These are phyloP conservation scores for Cercospora sp. DNA, from an alignment of 2,329 filamentous ascomycete species.

Conservation along the genomic window DNA sequence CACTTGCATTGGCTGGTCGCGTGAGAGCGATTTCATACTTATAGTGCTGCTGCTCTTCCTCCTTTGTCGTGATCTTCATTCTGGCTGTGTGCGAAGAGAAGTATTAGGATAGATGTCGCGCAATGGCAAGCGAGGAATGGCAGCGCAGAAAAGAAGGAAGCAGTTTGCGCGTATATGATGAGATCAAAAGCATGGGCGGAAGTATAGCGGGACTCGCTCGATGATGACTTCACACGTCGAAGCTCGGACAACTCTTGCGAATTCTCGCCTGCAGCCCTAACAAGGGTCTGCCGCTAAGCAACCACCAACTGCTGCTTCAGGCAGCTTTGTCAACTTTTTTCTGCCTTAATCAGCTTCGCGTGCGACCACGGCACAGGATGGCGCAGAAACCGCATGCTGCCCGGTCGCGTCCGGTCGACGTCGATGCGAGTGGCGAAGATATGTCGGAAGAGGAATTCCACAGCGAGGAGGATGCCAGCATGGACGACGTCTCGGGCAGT, in stretches of 20 bases:
- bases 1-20: constrained; percentile 7
- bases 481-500: constrained; percentile 28
- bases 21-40: constrained; percentile 47
- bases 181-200: constrained; percentile 13
- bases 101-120: background rate
- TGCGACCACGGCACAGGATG: background rate
- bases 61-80: constrained; percentile 95
- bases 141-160: background rate
- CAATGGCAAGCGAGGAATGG: background rate
- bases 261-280: constrained; percentile 1
- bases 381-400: constrained; percentile 21
- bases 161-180: background rate
- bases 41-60: constrained; percentile 90
- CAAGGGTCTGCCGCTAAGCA: background rate
- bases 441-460: constrained; percentile 19
- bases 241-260: background rate
- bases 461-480: constrained; percentile 33
- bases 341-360: background rate
- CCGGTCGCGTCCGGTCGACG: constrained; percentile 22
- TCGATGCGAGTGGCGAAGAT: constrained; percentile 13
- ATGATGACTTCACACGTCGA: constrained; percentile 2
- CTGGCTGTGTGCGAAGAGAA: constrained; percentile 33
- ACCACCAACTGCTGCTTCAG: constrained; percentile 1
- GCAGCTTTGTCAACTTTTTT: background rate
- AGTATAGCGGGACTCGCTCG: constrained; percentile 6